Evolutionary conservation across 495 filamentous ascomycete genomes (phyloP), one percentile per base, ranked within the genome.

Genomic region (Aspergillus coremiiformis): DNA sequence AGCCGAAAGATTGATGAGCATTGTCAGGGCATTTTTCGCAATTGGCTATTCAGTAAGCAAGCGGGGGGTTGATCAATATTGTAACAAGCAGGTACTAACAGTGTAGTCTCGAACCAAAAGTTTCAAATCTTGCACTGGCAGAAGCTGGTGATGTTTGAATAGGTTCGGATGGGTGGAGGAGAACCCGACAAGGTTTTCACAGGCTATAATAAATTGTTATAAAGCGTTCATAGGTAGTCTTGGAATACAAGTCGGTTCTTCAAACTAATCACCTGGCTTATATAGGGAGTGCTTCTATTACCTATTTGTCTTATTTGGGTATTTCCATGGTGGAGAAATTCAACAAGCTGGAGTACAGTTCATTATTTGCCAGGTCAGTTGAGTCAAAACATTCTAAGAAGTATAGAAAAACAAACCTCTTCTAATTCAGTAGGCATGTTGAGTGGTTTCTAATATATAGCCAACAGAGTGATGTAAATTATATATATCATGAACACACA

Each of bases 291-390:
- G 23, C 0, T 39, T 12, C 7, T 23, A 0, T 53, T 74, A 86
- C 84, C 84, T 47, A 84, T 78, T 67, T 86, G 80, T 39, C 91
- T 82, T 50, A 95, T 86, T 61, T 89, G 83, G 9, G 86, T 86
- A 66, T 91, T 95, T 41, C 85, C 87, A 73, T 94, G 84, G 63
- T 88, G 85, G 27, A 96, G 85, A 61, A 96, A 95, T 58, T 89
- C 89, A 52, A 94, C 90, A 41, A 96, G 81, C 90, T 95, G 58
- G 30, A 12, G 5, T 41, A 49, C 20, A 5, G 14, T 14, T 35
- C 43, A 33, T n/a, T 21, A 37, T 19, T 5, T n/a, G 32, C n/a
- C n/a, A 35, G 32, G 12, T 2, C 2, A 35, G 14, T 12, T 5
- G 12, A 54, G 32, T 32, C 27, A 11, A 5, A 26, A 3, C 12